Evolutionary conservation across 371 early-diverging fungal species (phyloP), one percentile per base, ranked within the genome.

Genomic region (Mucor velutinosus): DNA sequence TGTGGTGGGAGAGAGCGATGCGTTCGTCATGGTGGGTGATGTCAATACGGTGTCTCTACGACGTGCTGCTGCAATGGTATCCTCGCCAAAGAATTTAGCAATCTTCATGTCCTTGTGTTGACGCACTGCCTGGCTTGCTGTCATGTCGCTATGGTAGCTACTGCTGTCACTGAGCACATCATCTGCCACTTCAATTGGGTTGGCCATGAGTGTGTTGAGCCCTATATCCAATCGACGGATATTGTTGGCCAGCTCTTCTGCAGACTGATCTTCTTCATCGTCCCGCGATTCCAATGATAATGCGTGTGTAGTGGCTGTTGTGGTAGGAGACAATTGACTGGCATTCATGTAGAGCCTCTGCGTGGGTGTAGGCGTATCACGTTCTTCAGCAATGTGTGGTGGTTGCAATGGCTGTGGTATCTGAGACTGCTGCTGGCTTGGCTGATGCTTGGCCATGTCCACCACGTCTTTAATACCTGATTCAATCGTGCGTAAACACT

Each of bases 21-120:
- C 8, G 23, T 14, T 27, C 4, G 39, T 2, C 15, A 19, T 30
- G 6, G 66, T 56, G 1, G 76, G 67, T 7, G 69, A 62, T 1
- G 64, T 57, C 4, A 68, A 1, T 29, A 76, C 29, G 7, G 80
- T 78, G 35, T 83, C 78, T n/a, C 77, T 69, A 19, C 74, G 71
- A 27, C 70, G 73, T 0, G 75, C 70, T 5, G 77, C 71, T n/a
- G 70, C 77, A 21, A 81, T 61, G 0, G 85, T 75, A 58, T 87
- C 87, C 60, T 90, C 92, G 8, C 91, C 90, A 81, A 90, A 89
- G 69, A 89, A 90, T 74, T 87, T 88, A 19, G 79, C 70, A 3
- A 90, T 75, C 62, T 89, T 91, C n/a, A 23, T 29, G 2, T 69
- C 65, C n/a, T 64, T 64, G 10, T 33, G 47, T 27, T 45, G 58